A percentile compares a stretch with the other conserved stretches of the same genome.
phyloP scores from a whole-genome alignment of 306 rosid species.

The Cyclanthera cordifolia region DNA sequence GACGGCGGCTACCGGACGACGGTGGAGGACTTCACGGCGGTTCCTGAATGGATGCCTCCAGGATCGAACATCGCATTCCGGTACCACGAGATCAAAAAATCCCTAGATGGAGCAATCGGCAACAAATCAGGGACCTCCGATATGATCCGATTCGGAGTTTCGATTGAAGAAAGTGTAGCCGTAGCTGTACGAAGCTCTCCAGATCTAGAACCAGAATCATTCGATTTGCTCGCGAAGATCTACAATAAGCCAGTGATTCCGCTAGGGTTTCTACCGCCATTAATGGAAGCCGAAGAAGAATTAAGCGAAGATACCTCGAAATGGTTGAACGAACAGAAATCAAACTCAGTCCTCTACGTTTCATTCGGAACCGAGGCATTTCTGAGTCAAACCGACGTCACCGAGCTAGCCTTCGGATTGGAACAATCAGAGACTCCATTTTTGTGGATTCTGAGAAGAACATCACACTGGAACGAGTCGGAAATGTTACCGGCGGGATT shows the following conservation, averaged over 20 bases:
- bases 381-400: conserved; percentile 21
- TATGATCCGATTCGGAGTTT: conserved; percentile 19
- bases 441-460: conserved; percentile 30
- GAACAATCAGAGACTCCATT: conserved; percentile 25
- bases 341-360: conserved; percentile 26
- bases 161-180: conserved; percentile 19
- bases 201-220: conserved; percentile 33
- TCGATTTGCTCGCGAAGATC: conserved; percentile 19
- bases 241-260: conserved; percentile 27
- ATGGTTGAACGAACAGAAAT: conserved; percentile 24
- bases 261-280: conserved; percentile 25
- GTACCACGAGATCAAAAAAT: conserved; percentile 18
- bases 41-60: conserved; percentile 28
- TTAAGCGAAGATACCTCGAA: conserved; percentile 4
- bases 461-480: conserved; percentile 5
- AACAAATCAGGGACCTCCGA: conserved; percentile 18
- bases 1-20: conserved; percentile 14
- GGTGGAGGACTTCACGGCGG: conserved; percentile 25
- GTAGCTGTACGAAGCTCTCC: conserved; percentile 25
- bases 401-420: conserved; percentile 31
- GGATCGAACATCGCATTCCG: conserved; percentile 17
- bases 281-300: not conserved
- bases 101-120: not conserved
- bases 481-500: conserved; percentile 33
- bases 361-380: conserved; percentile 30